Conservation (phyloP, 306 rosid species). For the Rosa multiflora region DNA sequence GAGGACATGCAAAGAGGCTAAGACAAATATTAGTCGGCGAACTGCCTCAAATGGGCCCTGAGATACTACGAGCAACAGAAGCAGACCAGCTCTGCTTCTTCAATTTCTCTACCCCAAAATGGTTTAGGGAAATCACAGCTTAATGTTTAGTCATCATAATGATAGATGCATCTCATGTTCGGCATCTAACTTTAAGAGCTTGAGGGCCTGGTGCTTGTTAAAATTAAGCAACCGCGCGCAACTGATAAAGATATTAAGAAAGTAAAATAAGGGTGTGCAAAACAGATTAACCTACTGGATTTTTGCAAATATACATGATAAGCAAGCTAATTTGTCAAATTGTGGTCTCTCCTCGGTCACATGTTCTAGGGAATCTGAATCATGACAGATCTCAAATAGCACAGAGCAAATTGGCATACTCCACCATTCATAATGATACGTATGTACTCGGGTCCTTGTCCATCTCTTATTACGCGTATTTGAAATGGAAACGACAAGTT, state of each 20-base stretch:
- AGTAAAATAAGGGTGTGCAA: not conserved
- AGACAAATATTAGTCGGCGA: not conserved
- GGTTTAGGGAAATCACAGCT: not conserved
- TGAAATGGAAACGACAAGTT: slow-evolving; percentile 10
- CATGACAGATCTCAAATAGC: not conserved
- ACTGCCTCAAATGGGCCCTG: too few relatives aligned
- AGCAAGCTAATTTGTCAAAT: not conserved
- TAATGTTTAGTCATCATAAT: not conserved
- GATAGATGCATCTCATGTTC: not conserved
- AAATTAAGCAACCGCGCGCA: too few relatives aligned
- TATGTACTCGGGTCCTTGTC: not conserved
- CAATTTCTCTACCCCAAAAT: not conserved
- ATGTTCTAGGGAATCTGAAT: not conserved
- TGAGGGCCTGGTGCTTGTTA: too few relatives aligned
- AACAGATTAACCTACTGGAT: fast-evolving
- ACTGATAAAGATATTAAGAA: too few relatives aligned
- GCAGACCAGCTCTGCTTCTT: too few relatives aligned
- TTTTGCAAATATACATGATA: not conserved
- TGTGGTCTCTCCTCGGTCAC: not conserved
- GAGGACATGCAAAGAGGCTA: not conserved
- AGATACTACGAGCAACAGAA: too few relatives aligned
- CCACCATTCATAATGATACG: not conserved
- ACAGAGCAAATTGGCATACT: not conserved
- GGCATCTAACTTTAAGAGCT: not conserved
- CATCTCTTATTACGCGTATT: not conserved